Evolutionary conservation across 1,284 basidiomycete genomes (phyloP).

Genomic region (Ceratobasidium sp.): DNA sequence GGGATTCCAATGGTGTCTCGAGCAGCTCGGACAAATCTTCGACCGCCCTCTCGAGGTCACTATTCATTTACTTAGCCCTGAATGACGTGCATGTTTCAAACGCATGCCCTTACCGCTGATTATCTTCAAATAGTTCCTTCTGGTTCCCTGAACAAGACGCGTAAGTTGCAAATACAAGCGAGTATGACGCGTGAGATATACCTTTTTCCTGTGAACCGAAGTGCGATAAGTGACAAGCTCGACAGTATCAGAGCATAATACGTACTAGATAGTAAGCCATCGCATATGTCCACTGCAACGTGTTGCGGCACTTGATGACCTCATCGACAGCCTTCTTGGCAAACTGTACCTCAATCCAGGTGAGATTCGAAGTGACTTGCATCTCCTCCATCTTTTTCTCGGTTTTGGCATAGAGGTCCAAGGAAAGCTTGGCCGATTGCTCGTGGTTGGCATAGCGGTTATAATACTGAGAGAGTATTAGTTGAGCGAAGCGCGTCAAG

Average conservation of each 20-base stretch:
- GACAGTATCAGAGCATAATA: not conserved
- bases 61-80: slow-evolving; percentile 47
- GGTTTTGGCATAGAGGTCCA: slow-evolving; percentile 90
- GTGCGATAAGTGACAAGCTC: not conserved
- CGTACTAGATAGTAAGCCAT: slow-evolving; percentile 89
- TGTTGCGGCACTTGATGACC: slow-evolving; percentile 88
- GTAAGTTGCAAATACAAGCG: slow-evolving; percentile 1
- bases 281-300: slow-evolving; percentile 99
- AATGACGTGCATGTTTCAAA: not conserved
- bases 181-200: slow-evolving; percentile 47
- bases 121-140: slow-evolving; percentile 97
- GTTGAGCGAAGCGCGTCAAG: not conserved
- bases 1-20: slow-evolving; percentile 87
- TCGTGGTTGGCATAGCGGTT: slow-evolving; percentile 99
- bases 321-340: slow-evolving; percentile 97
- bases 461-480: slow-evolving; percentile 73
- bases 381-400: slow-evolving; percentile 99
- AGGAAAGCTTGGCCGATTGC: slow-evolving; percentile 93
- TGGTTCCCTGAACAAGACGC: slow-evolving; percentile 71
- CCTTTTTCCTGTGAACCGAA: slow-evolving; percentile 19
- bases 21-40: slow-evolving; percentile 93
- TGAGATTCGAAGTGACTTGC: slow-evolving; percentile 88
- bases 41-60: slow-evolving; percentile 93
- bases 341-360: slow-evolving; percentile 99
- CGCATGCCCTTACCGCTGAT: slow-evolving; percentile 71